Evolutionary conservation across 352 stramenopile genomes (phyloP).

Genomic region (Pythium rhizo-oryzae): DNA sequence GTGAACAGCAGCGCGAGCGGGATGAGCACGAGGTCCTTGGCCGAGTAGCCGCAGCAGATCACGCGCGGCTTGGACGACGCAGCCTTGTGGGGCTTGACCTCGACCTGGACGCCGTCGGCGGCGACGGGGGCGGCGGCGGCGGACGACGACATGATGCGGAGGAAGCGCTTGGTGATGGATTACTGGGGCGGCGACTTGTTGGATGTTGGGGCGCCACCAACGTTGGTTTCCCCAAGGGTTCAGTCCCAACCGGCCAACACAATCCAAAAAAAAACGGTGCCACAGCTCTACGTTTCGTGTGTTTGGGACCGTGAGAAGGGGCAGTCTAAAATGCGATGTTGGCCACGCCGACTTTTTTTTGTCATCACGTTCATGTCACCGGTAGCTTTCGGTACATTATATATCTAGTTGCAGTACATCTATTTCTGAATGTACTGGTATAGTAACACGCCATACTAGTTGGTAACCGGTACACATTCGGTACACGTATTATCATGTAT

Average conservation of each 20-base stretch:
- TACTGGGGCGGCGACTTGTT: background rate
- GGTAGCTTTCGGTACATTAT: no score
- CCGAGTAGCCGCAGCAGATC: conserved; percentile 77
- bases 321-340: no score
- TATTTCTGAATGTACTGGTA: no score
- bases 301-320: no score
- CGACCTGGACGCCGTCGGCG: conserved; percentile 47
- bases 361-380: no score
- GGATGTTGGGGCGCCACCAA: background rate
- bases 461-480: no score
- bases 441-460: no score
- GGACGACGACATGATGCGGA: conserved; percentile 9
- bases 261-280: background rate
- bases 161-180: background rate
- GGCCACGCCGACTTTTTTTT: no score
- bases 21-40: conserved; percentile 73
- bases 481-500: no score
- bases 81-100: conserved; percentile 61
- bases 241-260: no score
- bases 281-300: background rate
- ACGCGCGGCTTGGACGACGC: conserved; percentile 39
- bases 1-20: conserved; percentile 58
- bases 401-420: no score
- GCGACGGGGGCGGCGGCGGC: conserved; percentile 10
- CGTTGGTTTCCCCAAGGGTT: background rate